Evolutionary conservation across 1,284 basidiomycete genomes (phyloP).

Genomic region (Lentinula novae-zelandiae): DNA sequence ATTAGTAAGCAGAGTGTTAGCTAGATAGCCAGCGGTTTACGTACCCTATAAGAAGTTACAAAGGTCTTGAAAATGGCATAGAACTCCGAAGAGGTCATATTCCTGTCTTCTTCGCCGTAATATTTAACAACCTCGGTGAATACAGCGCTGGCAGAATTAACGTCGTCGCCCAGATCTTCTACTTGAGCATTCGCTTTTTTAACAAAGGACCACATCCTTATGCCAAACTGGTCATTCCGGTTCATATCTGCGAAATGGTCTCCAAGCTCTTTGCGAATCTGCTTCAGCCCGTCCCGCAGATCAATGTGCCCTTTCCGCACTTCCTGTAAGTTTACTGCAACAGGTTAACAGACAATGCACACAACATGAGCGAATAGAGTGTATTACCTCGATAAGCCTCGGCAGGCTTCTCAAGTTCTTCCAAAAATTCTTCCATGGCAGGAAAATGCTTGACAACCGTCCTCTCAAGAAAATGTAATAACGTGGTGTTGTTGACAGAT

Average conservation of each 20-base stretch:
- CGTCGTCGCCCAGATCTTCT: conserved; percentile 81
- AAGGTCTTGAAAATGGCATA: conserved; percentile 96
- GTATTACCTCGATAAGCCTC: conserved; percentile 87
- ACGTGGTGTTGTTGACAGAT: conserved; percentile 88
- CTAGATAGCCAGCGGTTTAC: conserved; percentile 17
- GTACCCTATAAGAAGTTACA: conserved; percentile 84
- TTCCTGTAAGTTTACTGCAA: conserved; percentile 72
- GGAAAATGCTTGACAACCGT: conserved; percentile 89
- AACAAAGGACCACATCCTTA: conserved; percentile 87
- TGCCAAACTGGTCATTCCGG: conserved; percentile 73
- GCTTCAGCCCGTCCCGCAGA: conserved; percentile 75
- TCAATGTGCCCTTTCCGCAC: conserved; percentile 69
- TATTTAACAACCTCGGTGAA: conserved; percentile 83
- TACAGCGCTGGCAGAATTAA: conserved; percentile 77
- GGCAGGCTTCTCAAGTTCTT: conserved; percentile 86
- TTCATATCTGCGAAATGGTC: conserved; percentile 76
- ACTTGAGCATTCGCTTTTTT: conserved; percentile 71
- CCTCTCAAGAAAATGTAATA: conserved; percentile 92
- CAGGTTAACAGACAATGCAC: conserved; percentile 3
- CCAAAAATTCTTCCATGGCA: conserved; percentile 83
- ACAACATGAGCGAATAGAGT: not conserved
- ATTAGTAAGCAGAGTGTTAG: not conserved
- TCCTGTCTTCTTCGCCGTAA: conserved; percentile 90
- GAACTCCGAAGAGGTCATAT: conserved; percentile 80
- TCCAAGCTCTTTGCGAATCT: conserved; percentile 74